phyloP scores from a whole-genome alignment of 2,329 filamentous ascomycete genomes.

The Colletotrichum sp. region DNA sequence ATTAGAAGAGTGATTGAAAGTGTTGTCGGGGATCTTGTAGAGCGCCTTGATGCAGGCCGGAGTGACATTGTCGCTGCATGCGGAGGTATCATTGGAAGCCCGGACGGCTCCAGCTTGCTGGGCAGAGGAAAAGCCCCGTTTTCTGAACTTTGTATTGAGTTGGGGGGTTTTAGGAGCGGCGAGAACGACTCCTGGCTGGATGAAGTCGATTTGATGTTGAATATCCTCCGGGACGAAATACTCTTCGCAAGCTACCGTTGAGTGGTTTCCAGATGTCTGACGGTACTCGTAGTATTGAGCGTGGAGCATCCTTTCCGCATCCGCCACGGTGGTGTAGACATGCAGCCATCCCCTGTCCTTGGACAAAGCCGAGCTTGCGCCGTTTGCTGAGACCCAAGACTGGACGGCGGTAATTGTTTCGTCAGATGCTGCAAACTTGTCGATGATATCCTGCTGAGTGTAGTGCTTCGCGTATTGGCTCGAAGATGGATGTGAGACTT shows the following conservation, averaged over 20 bases:
- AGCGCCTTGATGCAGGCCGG: background rate
- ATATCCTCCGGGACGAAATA: background rate
- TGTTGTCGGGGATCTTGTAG: background rate
- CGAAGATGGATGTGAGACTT: background rate
- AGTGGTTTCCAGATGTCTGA: background rate
- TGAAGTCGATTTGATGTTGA: background rate
- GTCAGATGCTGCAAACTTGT: background rate
- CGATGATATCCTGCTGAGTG: fast-evolving
- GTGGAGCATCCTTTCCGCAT: background rate
- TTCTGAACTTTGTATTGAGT: background rate
- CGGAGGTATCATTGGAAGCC: background rate
- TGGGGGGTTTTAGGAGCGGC: background rate
- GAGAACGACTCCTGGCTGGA: background rate
- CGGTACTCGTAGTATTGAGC: background rate
- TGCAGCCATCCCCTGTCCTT: background rate
- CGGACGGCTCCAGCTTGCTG: background rate
- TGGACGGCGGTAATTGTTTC: background rate
- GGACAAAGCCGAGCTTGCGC: fast-evolving
- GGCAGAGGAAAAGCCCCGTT: background rate
- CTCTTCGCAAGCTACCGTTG: background rate
- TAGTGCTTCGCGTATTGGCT: background rate
- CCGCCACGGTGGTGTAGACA: background rate
- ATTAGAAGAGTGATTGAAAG: background rate
- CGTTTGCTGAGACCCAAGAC: background rate
- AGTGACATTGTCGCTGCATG: background rate